Percentiles rank a stretch among this genome's conserved stretches.
Evolutionary conservation across 768 basidiomycete species (phyloP).

Genomic region (Auricularia sp.): DNA sequence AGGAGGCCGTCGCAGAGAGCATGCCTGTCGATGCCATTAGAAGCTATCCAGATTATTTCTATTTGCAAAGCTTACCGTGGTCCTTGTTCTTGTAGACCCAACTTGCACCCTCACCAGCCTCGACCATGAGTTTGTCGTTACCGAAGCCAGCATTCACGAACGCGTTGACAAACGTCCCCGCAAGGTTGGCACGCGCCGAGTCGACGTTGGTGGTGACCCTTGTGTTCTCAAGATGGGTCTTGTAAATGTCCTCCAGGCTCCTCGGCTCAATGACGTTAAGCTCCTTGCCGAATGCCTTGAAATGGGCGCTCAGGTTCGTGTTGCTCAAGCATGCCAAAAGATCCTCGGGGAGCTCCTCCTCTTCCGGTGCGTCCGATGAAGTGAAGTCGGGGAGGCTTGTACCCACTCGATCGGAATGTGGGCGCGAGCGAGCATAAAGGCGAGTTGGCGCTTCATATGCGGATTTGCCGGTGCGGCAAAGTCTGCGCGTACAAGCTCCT

Average conservation of each 20-base stretch:
- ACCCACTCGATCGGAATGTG: constrained; percentile 89
- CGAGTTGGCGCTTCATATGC: constrained; percentile 92
- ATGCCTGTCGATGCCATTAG: constrained; percentile 36
- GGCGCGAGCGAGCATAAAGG: constrained; percentile 86
- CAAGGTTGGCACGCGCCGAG: constrained; percentile 88
- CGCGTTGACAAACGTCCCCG: constrained; percentile 96
- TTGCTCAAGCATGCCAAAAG: constrained; percentile 82
- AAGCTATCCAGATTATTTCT: constrained; percentile 1
- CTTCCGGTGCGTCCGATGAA: constrained; percentile 40
- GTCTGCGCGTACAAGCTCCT: constrained; percentile 71
- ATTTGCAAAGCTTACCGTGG: constrained; percentile 47
- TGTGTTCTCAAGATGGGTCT: constrained; percentile 86
- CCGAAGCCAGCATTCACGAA: constrained; percentile 98
- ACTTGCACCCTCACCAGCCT: constrained; percentile 89
- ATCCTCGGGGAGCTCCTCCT: constrained; percentile 65
- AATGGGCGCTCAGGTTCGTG: constrained; percentile 68
- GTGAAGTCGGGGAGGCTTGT: constrained; percentile 36
- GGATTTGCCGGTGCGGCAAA: constrained; percentile 86
- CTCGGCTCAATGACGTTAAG: constrained; percentile 83
- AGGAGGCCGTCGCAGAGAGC: constrained; percentile 91
- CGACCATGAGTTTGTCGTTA: constrained; percentile 97
- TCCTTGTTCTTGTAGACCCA: constrained; percentile 99
- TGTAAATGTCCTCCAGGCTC: constrained; percentile 94
- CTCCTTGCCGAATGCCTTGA: constrained; percentile 90
- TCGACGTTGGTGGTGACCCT: constrained; percentile 74